A percentile compares a stretch with the other conserved stretches of the same genome.
phyloP scores from a whole-genome alignment of 495 filamentous ascomycete species.

The Aspergillus conjunctus region DNA sequence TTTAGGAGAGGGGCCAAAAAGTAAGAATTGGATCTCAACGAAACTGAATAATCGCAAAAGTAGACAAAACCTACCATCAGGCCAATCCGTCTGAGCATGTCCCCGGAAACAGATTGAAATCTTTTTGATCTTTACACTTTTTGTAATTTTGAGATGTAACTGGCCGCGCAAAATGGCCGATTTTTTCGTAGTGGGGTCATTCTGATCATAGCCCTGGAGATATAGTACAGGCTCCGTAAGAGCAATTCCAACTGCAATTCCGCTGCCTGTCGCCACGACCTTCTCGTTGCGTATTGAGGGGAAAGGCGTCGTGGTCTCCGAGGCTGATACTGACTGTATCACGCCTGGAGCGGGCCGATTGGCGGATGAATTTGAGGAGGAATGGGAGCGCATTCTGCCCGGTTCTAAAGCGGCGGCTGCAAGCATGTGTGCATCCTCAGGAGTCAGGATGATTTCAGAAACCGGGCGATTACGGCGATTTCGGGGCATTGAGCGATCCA shows the following conservation, averaged over 20 bases:
- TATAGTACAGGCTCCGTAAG: slow-evolving; percentile 90
- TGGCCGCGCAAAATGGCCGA: slow-evolving; percentile 86
- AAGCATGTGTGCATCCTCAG: slow-evolving; percentile 35
- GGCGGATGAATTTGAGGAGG: slow-evolving; percentile 39
- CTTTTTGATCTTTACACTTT: slow-evolving; percentile 93
- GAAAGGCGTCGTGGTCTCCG: slow-evolving; percentile 39
- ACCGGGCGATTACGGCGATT: slow-evolving; percentile 37
- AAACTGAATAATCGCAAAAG: slow-evolving; percentile 3
- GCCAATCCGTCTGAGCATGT: slow-evolving; percentile 90
- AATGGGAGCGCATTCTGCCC: slow-evolving; percentile 35
- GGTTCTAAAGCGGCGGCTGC: slow-evolving; percentile 26
- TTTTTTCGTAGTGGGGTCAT: slow-evolving; percentile 65
- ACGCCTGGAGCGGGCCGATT: slow-evolving; percentile 19
- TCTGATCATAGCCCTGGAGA: slow-evolving; percentile 87
- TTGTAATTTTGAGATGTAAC: slow-evolving; percentile 78
- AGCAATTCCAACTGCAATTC: slow-evolving; percentile 69
- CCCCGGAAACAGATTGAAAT: slow-evolving; percentile 85
- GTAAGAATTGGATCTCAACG: slow-evolving; percentile 10
- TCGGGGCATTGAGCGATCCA: slow-evolving; percentile 26
- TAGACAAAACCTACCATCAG: slow-evolving; percentile 65
- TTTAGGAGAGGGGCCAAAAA: slow-evolving; percentile 16
- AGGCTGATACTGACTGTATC: slow-evolving; percentile 18
- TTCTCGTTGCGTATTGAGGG: slow-evolving; percentile 56
- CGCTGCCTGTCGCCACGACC: slow-evolving; percentile 72
- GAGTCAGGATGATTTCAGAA: slow-evolving; percentile 47